Evolutionary conservation across 768 basidiomycete genomes (phyloP), one percentile per base, ranked within the genome.

Genomic region (Tylopilus balloui): DNA sequence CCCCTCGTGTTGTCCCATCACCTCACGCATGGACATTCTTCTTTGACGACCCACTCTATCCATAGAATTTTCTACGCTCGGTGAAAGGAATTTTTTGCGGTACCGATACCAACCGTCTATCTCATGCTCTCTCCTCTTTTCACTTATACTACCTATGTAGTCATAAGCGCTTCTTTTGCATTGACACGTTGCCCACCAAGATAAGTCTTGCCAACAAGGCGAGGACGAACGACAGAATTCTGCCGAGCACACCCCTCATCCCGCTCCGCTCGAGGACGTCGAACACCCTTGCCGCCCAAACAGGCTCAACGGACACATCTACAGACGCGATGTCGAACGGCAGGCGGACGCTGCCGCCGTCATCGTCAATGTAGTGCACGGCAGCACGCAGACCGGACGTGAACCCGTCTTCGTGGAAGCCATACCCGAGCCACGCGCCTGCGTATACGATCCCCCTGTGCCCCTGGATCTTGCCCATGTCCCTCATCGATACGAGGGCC

Each of bases 321-420:
- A 73, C 72, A 38, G 66, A 66, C 24, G 64, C 57, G 39, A 80
- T 74, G 19, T 65, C 68, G 51, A 80, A 80, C 0, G 75, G 74
- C 15, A 71, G 67, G 4, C 55, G 55, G 25, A 73, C 68, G 4
- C 62, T n/a, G n/a, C n/a, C n/a, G n/a, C n/a, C n/a, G n/a, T n/a
- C n/a, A n/a, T n/a, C 64, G 9, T 52, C 43, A 15, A 63, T 61
- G 39, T 56, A 61, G 11, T 58, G 53, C 6, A 52, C 71, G 3
- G 63, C 69, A 11, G 65, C 70, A 40, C 64, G 63, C 28, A 77
- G 57, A 8, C 75, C 76, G 1, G 72, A 68, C 3, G 76, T 67
- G 62, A 88, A 88, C 3, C 83, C 86, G 59, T 88, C 88, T 67
- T 89, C 86, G 67, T 91, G 87, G 73, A 90, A 88, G 15, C 86